phyloP scores from a whole-genome alignment of 768 basidiomycete genomes.

The Termitomyces sp. region DNA sequence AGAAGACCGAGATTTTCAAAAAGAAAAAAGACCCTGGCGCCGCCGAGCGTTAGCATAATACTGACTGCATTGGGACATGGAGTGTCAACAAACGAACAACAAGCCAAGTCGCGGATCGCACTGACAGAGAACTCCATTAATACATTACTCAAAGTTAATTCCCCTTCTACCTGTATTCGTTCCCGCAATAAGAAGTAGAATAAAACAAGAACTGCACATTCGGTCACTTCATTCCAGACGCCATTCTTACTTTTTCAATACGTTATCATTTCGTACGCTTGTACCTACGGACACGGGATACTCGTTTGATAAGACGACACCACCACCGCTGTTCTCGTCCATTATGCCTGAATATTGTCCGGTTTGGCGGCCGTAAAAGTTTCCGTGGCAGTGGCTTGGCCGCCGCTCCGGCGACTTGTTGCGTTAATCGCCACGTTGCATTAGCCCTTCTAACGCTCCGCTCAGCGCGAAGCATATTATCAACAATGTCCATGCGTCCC shows the following conservation, averaged over 20 bases:
- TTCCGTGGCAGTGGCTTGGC: conserved; percentile 5
- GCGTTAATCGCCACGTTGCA: conserved; percentile 15
- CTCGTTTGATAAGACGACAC: conserved; percentile 17
- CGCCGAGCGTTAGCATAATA: neutral
- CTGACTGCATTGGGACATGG: conserved; percentile 10
- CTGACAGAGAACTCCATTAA: conserved; percentile 15
- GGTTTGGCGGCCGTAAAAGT: conserved; percentile 17
- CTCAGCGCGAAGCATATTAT: conserved; percentile 21
- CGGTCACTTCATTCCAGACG: neutral
- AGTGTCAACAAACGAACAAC: conserved; percentile 11
- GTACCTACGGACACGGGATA: conserved; percentile 6
- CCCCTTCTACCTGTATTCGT: neutral
- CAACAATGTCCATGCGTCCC: conserved; percentile 48
- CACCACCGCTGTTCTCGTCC: conserved; percentile 29
- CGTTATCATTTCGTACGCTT: conserved; percentile 7
- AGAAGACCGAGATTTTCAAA: neutral
- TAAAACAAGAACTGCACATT: neutral
- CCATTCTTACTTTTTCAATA: neutral
- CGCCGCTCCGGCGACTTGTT: conserved; percentile 11
- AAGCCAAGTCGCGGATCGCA: conserved; percentile 17
- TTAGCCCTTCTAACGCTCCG: conserved; percentile 3
- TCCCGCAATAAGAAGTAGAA: neutral
- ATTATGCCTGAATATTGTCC: conserved; percentile 22
- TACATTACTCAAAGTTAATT: conserved; percentile 3
- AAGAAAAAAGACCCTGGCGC: neutral